Evolutionary conservation across 768 basidiomycete species (phyloP), one percentile per base, ranked within the genome.

Genomic region (Amanita exitialis): DNA sequence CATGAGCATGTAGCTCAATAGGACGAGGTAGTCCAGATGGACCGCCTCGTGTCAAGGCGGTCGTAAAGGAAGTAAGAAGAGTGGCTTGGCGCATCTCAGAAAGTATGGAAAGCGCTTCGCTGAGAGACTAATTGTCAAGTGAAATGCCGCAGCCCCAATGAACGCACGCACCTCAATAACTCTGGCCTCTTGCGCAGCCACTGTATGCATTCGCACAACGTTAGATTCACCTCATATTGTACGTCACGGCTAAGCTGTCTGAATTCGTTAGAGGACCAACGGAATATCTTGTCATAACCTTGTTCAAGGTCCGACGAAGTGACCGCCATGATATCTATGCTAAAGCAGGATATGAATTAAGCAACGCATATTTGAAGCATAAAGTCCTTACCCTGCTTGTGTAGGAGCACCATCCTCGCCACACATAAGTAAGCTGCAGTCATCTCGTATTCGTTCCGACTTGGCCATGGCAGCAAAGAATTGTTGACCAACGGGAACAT

Each of bases 1-100:
- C 96, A 59, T 99, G 96, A 0, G 96, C 96, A 61, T 99, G 96
- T 3, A 99, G 74, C 63, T 98, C 96, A 55, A 99, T 98, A 0
- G 95, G 91, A 4, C 94, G 79, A 9, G 94, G 90, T 6, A 86
- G 70, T 37, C 87, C 90, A 36, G 82, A 85, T 1, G 82, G 88
- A 1, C 88, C 89, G 5, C 94, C 93, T 10, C 89, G 78, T 0
- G 93, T 97, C 7, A 98, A 72, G 0, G 94, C 92, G 12, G 83
- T 78, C 37, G 92, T 74, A 70, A 99, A 97, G 3, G 82, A 70
- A n/a, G 78, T 76, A 7, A 91, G 78, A 1, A 96, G 74, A 0
- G 89, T 82, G 0, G 80, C 68, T 61, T 92, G 90, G 15, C 93
- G 88, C 0, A 87, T 87, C 59, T 87, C 78, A 0, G 89, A 85